phyloP scores from a whole-genome alignment of 768 basidiomycete genomes.

The Lentinula detonsa region DNA sequence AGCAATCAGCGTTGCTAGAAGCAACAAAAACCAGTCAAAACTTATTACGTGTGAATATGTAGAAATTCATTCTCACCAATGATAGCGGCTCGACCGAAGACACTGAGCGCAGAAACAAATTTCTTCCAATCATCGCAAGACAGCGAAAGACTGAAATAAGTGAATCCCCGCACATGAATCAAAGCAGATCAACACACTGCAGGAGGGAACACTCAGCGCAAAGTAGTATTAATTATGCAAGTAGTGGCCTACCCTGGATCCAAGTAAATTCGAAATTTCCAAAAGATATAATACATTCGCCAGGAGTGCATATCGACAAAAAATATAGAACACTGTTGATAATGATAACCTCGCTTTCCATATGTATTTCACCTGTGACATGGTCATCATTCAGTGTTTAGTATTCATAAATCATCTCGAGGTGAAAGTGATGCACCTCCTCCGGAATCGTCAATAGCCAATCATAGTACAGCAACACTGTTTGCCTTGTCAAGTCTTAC shows the following conservation, averaged over 20 bases:
- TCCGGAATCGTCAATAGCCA: slow-evolving; percentile 23
- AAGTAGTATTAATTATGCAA: not conserved
- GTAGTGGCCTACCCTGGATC: not conserved
- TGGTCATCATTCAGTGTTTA: not conserved
- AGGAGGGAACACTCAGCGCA: not conserved
- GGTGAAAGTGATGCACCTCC: slow-evolving; percentile 13
- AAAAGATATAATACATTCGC: slow-evolving; percentile 27
- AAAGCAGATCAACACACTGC: not conserved
- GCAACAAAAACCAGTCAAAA: not conserved
- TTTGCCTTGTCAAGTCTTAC: not conserved
- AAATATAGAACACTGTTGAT: slow-evolving; percentile 24
- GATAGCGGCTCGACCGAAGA: slow-evolving; percentile 22
- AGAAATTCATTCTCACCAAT: slow-evolving; percentile 14
- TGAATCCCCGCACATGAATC: not conserved
- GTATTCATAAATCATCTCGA: not conserved
- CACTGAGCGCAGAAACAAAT: slow-evolving; percentile 21
- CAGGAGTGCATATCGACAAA: slow-evolving; percentile 27
- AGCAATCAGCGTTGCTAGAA: slow-evolving; percentile 7
- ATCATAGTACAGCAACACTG: slow-evolving; percentile 26
- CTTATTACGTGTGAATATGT: too few species aligned
- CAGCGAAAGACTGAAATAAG: not conserved
- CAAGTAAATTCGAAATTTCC: slow-evolving; percentile 15
- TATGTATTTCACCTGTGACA: slow-evolving; percentile 17
- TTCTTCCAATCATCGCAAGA: slow-evolving; percentile 22
- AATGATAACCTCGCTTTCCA: slow-evolving; percentile 20